phyloP scores from a whole-genome alignment of 495 filamentous ascomycete species.

The Xylaria acuta region DNA sequence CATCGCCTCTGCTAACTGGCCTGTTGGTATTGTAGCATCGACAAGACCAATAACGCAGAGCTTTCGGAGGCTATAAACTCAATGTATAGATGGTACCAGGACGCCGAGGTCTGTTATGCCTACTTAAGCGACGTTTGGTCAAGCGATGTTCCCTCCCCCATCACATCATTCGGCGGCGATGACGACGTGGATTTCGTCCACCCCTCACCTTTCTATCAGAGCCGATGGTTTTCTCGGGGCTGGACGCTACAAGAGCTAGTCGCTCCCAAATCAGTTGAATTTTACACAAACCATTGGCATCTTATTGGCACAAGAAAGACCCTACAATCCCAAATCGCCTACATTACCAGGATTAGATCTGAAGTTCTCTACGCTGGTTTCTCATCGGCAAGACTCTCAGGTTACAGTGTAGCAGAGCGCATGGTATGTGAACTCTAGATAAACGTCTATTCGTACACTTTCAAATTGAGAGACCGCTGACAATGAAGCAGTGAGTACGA shows the following conservation, averaged over 20 bases:
- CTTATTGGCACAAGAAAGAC: neutral
- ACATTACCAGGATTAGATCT: neutral
- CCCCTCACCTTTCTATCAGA: neutral
- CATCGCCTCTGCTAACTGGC: neutral
- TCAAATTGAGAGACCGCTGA: neutral
- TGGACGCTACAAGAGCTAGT: slow-evolving; percentile 12
- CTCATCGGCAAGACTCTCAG: neutral
- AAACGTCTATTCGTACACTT: too few species aligned
- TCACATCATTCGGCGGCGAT: too few species aligned
- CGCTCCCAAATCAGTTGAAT: too few species aligned
- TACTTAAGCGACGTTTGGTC: neutral
- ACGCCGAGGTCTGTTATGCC: too few species aligned
- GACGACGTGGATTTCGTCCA: too few species aligned
- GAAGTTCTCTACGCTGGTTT: neutral
- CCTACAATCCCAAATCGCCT: too few species aligned
- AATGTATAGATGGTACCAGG: too few species aligned
- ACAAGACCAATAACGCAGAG: neutral
- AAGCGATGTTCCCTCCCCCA: too few species aligned
- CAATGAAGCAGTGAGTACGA: neutral
- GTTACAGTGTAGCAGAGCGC: neutral
- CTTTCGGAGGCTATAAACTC: slow-evolving; percentile 5
- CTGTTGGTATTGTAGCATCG: neutral
- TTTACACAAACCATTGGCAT: neutral
- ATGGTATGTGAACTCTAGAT: neutral
- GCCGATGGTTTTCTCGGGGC: neutral